phyloP scores from a whole-genome alignment of 225 moss, liverwort and hornwort genomes.

The Marchantia paleacea region DNA sequence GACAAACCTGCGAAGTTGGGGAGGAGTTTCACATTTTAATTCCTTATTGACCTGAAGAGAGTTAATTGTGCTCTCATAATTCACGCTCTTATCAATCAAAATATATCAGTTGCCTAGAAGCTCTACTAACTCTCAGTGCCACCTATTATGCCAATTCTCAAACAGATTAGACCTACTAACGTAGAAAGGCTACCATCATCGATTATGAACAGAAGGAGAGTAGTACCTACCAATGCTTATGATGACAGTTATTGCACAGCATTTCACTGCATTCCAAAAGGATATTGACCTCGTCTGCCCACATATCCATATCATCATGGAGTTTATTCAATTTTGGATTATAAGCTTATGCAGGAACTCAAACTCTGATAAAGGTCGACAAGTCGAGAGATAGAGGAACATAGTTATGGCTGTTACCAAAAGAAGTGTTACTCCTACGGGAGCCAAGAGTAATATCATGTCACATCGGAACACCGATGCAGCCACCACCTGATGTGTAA shows the following conservation, averaged over 20 bases:
- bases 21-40: neutral
- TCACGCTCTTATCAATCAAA: too few relatives aligned
- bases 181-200: neutral
- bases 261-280: slow-evolving; percentile 63
- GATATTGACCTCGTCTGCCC: slow-evolving; percentile 71
- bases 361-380: neutral
- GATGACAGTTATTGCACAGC: slow-evolving; percentile 60
- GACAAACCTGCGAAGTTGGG: slow-evolving; percentile 54
- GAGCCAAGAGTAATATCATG: slow-evolving; percentile 70
- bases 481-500: slow-evolving; percentile 75
- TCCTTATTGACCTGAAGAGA: neutral
- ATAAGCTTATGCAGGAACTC: neutral
- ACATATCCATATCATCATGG: neutral
- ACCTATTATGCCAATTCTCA: neutral
- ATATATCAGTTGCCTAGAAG: neutral
- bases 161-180: neutral
- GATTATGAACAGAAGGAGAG: neutral
- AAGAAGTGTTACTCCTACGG: slow-evolving; percentile 73
- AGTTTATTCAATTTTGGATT: neutral
- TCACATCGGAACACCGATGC: slow-evolving; percentile 93
- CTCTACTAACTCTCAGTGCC: neutral
- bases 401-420: slow-evolving; percentile 39
- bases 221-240: slow-evolving; percentile 59
- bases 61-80: too few relatives aligned
- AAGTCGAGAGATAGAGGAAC: neutral